Percentiles rank a stretch among this genome's conserved stretches.
phyloP scores from a whole-genome alignment of 2,329 filamentous ascomycete species.

The Didymella sp. region DNA sequence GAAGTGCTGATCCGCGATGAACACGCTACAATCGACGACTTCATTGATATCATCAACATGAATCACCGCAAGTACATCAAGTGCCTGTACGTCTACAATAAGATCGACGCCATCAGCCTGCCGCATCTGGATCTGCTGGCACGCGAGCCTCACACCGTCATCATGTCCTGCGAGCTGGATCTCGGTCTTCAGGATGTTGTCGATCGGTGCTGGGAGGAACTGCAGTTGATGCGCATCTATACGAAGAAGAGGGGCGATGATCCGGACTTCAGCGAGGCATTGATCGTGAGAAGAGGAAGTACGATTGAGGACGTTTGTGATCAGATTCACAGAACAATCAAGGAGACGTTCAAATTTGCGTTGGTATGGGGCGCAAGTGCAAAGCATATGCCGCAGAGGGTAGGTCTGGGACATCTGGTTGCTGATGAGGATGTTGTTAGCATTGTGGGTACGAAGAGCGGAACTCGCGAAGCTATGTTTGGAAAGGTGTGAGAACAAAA shows the following conservation, averaged over 20 bases:
- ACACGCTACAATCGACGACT: slow-evolving; percentile 90
- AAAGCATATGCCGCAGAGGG: slow-evolving; percentile 90
- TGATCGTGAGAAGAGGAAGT: slow-evolving; percentile 88
- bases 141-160: slow-evolving; percentile 88
- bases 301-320: slow-evolving; percentile 98
- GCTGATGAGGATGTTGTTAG: slow-evolving; percentile 72
- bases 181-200: slow-evolving; percentile 93
- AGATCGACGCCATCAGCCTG: slow-evolving; percentile 93
- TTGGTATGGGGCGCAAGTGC: slow-evolving; percentile 97
- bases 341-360: slow-evolving; percentile 99
- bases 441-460: slow-evolving; percentile 58
- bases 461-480: not conserved
- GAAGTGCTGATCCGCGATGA: slow-evolving; percentile 96
- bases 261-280: slow-evolving; percentile 85
- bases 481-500: not conserved
- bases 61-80: slow-evolving; percentile 97
- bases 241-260: slow-evolving; percentile 94
- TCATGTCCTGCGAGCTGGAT: slow-evolving; percentile 97
- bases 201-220: slow-evolving; percentile 92
- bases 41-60: slow-evolving; percentile 99
- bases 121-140: slow-evolving; percentile 93
- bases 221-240: slow-evolving; percentile 79
- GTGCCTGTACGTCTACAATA: slow-evolving; percentile 98
- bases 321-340: slow-evolving; percentile 88
- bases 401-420: slow-evolving; percentile 83